Evolutionary conservation across 139 green algal genomes (phyloP), one percentile per base, ranked within the genome.

Genomic region (Haematococcus sp.): DNA sequence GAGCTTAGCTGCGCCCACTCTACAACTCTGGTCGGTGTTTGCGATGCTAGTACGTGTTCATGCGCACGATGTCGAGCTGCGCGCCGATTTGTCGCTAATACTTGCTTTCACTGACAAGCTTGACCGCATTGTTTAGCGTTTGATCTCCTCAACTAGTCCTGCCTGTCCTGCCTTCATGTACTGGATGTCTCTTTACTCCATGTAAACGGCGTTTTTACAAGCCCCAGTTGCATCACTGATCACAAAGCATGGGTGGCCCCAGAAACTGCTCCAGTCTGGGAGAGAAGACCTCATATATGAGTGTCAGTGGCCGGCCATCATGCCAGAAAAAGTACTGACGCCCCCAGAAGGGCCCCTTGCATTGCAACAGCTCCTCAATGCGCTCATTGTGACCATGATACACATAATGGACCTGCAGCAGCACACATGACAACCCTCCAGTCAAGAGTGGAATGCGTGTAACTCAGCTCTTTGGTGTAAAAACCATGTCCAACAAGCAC

Each of bases 261-360:
- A 85, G 59, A 19, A 72, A 80, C 5, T 49, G 33, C 19, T 70
- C 28, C 28, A 89, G 67, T 1, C 60, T 55, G 19, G 74, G 74
- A 13, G 74, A 84, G 76, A 98, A 98, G 0, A 97, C 94, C 76
- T 98, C 95, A 67, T 98, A 95, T 33, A 98, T 98, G 17, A 98
- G 72, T 20, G 95, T 98, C 7, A 98, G 79, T 5, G 95, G 94
- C 43, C 76, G 51, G 2, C 88, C 85, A 9, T 84, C 82, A 79
- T 93, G 86, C 88, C 90, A 98, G 73, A 98, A 98, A 2, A 95
- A 73, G 84, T 98, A 98, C 44, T 95, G 85, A 15, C 95, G 79
- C 0, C 84, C 91, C 94, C 94, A 98, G 34, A 98, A 95, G 1
- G 90, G 92, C 2, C 92, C 94, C 2, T 72, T 22, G 51, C 63